Conservation (phyloP, 2,329 filamentous ascomycete species). For the Ceratocystis papillata region DNA sequence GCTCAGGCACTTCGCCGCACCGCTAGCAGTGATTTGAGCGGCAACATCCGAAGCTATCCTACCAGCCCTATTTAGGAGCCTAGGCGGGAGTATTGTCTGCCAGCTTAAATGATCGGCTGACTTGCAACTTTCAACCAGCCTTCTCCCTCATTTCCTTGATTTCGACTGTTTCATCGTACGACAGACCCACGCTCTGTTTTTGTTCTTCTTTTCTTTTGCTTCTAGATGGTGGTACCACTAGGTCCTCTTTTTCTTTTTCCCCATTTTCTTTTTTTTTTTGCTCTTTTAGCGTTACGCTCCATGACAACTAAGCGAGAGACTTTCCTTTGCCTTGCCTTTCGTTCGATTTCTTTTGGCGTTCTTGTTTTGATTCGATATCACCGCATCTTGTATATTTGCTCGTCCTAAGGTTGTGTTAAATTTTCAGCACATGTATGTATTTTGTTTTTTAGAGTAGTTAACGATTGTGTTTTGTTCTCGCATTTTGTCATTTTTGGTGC, state of each 20-base stretch:
- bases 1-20: slow-evolving; percentile 76
- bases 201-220: slow-evolving; percentile 9
- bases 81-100: background rate
- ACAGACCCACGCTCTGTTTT: slow-evolving; percentile 1
- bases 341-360: background rate
- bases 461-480: background rate
- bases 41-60: slow-evolving; percentile 43
- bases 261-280: background rate
- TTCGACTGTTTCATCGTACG: background rate
- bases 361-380: slow-evolving; percentile 14
- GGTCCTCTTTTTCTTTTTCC: background rate
- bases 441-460: slow-evolving; percentile 6
- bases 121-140: too few relatives aligned
- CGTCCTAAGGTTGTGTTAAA: background rate
- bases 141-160: background rate
- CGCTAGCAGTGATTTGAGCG: slow-evolving; percentile 64
- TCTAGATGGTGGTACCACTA: background rate
- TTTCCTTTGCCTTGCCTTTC: background rate
- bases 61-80: slow-evolving; percentile 44
- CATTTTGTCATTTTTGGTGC: background rate
- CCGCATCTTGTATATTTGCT: background rate
- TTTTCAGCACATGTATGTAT: background rate
- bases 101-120: background rate
- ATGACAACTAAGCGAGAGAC: background rate
- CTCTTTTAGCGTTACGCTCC: slow-evolving; percentile 4